Evolutionary conservation across 2,329 filamentous ascomycete genomes (phyloP), one percentile per base, ranked within the genome.

Genomic region (Coniella lustricola): DNA sequence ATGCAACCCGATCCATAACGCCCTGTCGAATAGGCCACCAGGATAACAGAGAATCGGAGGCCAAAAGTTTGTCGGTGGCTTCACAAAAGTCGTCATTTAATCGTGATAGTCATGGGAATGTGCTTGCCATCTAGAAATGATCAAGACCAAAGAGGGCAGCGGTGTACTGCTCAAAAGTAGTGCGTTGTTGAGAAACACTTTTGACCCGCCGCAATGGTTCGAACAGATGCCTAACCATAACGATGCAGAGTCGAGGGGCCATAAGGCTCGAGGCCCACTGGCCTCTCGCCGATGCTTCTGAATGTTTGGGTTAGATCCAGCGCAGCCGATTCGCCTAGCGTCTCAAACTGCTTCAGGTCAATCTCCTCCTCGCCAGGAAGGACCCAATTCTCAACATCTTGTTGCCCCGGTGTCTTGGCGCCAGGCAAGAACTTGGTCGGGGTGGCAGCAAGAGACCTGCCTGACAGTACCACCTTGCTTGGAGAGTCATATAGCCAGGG

Each of bases 401-500:
- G 49, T 8, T 39, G 44, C 13, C 61, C 56, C 50, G 60, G 55
- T 52, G 64, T 67, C 54, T 54, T 62, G 14, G 67, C 20, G 2
- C 33, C 20, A 9, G 48, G 51, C 44, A 72, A 67, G 46, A 74
- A 62, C 60, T 79, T 82, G 63, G 69, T 75, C 0, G 79, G 77
- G 3, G 79, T 81, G 31, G 49, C 25, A 29, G 25, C 47, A 18
- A 72, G 67, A 48, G 74, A 62, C 60, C 79, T 82, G 63, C 69
- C 74, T 0, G 79, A 77, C 5, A 79, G 38, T 20, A 80, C 74
- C 4, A 69, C 69, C 59, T 80, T 82, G 64, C 73, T 77, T 3
- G 79, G 79, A 0, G 79, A 81, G 20, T 79, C 73, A 32, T 76
- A 68, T 41, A 63, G 58, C 51, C 69, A 52, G 47, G 59, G 35